Evolutionary conservation across 2,329 filamentous ascomycete species (phyloP).

Genomic region (Phyllosticta capitalensis): DNA sequence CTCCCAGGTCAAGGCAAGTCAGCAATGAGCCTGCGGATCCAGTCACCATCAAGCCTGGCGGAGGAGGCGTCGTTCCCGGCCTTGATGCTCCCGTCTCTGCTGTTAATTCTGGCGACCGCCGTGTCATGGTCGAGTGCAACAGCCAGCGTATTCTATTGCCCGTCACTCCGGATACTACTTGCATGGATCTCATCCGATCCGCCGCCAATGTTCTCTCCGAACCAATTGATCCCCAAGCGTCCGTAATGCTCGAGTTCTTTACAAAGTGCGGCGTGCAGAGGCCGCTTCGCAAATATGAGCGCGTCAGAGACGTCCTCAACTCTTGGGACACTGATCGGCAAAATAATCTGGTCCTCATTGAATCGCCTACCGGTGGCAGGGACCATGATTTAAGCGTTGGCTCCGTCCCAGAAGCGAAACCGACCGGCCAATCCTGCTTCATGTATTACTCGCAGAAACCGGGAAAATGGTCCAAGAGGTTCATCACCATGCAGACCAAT

Average conservation of each 20-base stretch:
- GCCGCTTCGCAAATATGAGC: conserved; percentile 75
- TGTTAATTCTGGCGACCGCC: conserved; percentile 67
- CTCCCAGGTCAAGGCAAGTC: conserved; percentile 17
- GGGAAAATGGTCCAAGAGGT: conserved; percentile 83
- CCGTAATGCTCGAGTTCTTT: conserved; percentile 71
- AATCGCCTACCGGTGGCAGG: conserved; percentile 45
- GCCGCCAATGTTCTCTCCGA: conserved; percentile 55
- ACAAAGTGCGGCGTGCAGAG: conserved; percentile 67
- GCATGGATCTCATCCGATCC: conserved; percentile 61
- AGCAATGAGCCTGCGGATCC: conserved; percentile 15
- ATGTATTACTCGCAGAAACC: conserved; percentile 73
- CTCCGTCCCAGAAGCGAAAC: conserved; percentile 54
- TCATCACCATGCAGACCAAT: conserved; percentile 60
- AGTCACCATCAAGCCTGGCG: conserved; percentile 33
- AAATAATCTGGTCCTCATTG: conserved; percentile 61
- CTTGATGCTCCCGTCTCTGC: conserved; percentile 73
- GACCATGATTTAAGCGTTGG: conserved; percentile 52
- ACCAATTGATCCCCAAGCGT: conserved; percentile 53
- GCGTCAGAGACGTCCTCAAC: conserved; percentile 78
- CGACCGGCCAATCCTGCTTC: conserved; percentile 56
- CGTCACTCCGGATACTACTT: conserved; percentile 64
- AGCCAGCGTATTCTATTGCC: conserved; percentile 61
- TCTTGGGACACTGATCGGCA: conserved; percentile 80
- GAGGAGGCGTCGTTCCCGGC: conserved; percentile 41
- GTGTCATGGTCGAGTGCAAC: conserved; percentile 63